phyloP scores from a whole-genome alignment of 345 rosid species.

The Populus alba region DNA sequence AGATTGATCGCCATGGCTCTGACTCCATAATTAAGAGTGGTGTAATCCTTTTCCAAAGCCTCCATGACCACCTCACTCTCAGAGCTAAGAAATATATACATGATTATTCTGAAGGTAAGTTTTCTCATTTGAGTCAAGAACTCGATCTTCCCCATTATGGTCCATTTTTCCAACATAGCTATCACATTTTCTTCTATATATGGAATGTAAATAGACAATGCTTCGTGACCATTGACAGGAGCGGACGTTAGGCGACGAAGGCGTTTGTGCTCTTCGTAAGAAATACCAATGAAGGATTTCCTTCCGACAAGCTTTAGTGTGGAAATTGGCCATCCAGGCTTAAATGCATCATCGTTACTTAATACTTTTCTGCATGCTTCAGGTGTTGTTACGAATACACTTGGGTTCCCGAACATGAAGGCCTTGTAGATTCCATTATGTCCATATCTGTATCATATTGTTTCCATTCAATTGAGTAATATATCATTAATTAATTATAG shows the following conservation, averaged over 20 bases:
- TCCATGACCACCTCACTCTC: slow-evolving; percentile 65
- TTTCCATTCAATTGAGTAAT: not conserved
- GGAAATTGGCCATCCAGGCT: slow-evolving; percentile 80
- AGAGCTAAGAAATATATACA: slow-evolving; percentile 72
- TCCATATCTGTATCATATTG: slow-evolving; percentile 51
- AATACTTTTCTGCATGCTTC: slow-evolving; percentile 63
- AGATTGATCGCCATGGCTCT: slow-evolving; percentile 84
- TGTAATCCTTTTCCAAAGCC: slow-evolving; percentile 68
- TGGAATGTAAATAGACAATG: slow-evolving; percentile 52
- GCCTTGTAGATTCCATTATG: slow-evolving; percentile 62
- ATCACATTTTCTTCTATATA: slow-evolving; percentile 65
- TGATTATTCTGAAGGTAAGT: slow-evolving; percentile 76
- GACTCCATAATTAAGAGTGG: slow-evolving; percentile 69
- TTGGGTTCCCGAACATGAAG: slow-evolving; percentile 80
- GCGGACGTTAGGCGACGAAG: slow-evolving; percentile 72
- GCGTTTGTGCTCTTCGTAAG: slow-evolving; percentile 80
- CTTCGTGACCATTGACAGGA: slow-evolving; percentile 79
- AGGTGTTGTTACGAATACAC: slow-evolving; percentile 69
- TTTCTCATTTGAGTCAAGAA: slow-evolving; percentile 63
- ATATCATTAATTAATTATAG: no score
- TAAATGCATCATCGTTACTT: slow-evolving; percentile 64
- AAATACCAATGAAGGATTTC: slow-evolving; percentile 70
- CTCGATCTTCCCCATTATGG: slow-evolving; percentile 61
- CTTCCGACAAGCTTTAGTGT: slow-evolving; percentile 63
- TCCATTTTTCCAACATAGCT: slow-evolving; percentile 57